These are phyloP conservation scores for Murraya paniculata DNA, from an alignment of 345 rosid genomes.

Conservation along the genomic window DNA sequence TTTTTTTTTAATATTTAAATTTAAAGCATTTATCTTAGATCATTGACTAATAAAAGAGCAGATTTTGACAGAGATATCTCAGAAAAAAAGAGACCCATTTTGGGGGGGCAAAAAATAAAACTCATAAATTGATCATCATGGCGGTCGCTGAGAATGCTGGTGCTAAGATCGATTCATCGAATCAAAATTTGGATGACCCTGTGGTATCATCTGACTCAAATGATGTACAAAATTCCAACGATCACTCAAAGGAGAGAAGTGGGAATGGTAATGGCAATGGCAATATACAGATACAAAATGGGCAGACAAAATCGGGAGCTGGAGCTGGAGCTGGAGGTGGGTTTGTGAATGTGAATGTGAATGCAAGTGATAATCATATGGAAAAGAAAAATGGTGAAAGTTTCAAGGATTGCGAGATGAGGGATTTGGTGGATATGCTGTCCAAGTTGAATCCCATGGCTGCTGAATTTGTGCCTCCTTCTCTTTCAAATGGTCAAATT, in stretches of 20 bases:
- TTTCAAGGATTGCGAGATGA: conserved; percentile 55
- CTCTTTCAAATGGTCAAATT: conserved; percentile 36
- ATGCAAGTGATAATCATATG: conserved; percentile 25
- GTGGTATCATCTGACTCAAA: conserved; percentile 49
- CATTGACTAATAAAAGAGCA: neutral
- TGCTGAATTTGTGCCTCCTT: conserved; percentile 89
- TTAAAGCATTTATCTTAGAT: neutral
- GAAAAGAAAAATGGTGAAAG: conserved; percentile 26
- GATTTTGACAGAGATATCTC: conserved; percentile 30
- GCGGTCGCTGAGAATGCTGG: conserved; percentile 96
- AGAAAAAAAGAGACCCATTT: conserved; percentile 14
- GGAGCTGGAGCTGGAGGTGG: conserved; percentile 24
- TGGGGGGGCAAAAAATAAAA: neutral
- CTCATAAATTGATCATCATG: conserved; percentile 58
- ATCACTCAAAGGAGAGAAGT: conserved; percentile 17
- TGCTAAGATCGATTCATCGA: conserved; percentile 58
- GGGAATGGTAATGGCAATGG: conserved; percentile 18
- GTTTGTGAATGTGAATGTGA: conserved; percentile 11
- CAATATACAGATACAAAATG: conserved; percentile 33
- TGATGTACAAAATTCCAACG: conserved; percentile 44
- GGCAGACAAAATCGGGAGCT: conserved; percentile 17
- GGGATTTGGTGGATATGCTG: conserved; percentile 70
- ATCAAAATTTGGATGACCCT: conserved; percentile 61
- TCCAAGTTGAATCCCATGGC: conserved; percentile 97
- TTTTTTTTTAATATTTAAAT: neutral